Base-by-base conservation (phyloP, 768 basidiomycete genomes). In the Phlebiopsis gigantea region DNA sequence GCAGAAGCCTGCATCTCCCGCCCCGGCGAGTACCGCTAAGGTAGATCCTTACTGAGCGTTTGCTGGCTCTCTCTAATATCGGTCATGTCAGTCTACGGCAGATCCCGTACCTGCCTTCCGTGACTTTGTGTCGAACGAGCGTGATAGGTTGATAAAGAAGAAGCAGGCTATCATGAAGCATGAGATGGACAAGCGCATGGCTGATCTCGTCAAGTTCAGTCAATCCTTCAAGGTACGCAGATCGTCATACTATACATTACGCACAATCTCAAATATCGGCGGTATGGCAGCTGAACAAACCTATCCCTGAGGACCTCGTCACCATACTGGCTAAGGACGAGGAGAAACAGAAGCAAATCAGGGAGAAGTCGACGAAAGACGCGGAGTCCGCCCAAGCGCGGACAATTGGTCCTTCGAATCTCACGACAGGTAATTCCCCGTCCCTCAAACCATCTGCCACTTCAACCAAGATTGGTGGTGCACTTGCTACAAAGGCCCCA, bases 181-280 rank as follows among this genome's bases (percentile, higher is more conserved):
- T 65, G 95, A 98, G 69, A 90, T 95, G 84, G 93, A 98, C 71
- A 91, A 90, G 68, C 85, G 90, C 60, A 84, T 97, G 77, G 89
- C 93, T 9, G 96, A 98, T 43, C 77, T 98, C 34, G 81, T 94
- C 69, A 90, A 90, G 72, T 99, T 98, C 72, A 93, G 92, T 61
- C 81, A 90, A 71, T 87, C 73, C 63, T 99, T 99, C 85, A 96
- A 97, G 83, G 95, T 94, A 46, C 46, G 78, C 63, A 19, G 51
- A 30, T 43, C 19, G 9, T 39, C 12, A 4, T 42, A 39, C 43
- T 43, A 28, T n/a, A 53, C 5, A 21, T 6, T 8, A 25, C 5
- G 4, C 21, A 29, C 39, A 26, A 34, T 21, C 47, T 31, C 19
- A 45, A 14, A 17, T 4, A 28, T 6, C 34, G 29, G 22, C 22